Conservation (phyloP, 805 yeast species). For the Blastobotrys terrestris region DNA sequence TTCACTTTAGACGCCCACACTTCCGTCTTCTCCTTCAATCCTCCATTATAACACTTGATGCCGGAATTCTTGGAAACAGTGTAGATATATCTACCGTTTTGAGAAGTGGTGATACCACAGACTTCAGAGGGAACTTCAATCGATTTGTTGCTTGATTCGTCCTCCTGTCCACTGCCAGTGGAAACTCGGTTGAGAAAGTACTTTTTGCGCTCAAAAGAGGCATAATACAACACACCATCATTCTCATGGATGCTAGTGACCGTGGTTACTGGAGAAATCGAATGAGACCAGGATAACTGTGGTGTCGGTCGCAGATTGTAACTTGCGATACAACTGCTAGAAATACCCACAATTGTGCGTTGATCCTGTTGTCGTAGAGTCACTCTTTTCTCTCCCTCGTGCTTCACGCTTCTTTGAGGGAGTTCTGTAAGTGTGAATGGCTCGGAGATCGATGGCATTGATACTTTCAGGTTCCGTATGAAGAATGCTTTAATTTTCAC, state of each 20-base stretch:
- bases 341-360: slow-evolving; percentile 25
- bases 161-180: slow-evolving; percentile 7
- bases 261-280: slow-evolving; percentile 28
- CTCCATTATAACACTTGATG: slow-evolving; percentile 8
- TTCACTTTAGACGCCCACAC: slow-evolving; percentile 14
- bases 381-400: neutral
- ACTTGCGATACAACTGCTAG: slow-evolving; percentile 26
- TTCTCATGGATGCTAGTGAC: slow-evolving; percentile 22
- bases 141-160: neutral
- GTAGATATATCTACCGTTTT: slow-evolving; percentile 5
- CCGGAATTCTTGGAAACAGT: slow-evolving; percentile 11
- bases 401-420: slow-evolving; percentile 16
- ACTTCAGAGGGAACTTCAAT: slow-evolving; percentile 8
- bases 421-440: slow-evolving; percentile 20
- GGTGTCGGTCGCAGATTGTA: slow-evolving; percentile 29
- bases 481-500: neutral
- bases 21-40: neutral
- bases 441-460: slow-evolving; percentile 14
- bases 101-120: slow-evolving; percentile 5
- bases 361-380: slow-evolving; percentile 2
- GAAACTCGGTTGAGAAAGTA: slow-evolving; percentile 11
- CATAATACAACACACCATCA: slow-evolving; percentile 18
- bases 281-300: slow-evolving; percentile 27
- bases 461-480: neutral
- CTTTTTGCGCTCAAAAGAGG: slow-evolving; percentile 27